Evolutionary conservation across 2,329 filamentous ascomycete genomes (phyloP).

Genomic region (Ophiostoma perfectum): DNA sequence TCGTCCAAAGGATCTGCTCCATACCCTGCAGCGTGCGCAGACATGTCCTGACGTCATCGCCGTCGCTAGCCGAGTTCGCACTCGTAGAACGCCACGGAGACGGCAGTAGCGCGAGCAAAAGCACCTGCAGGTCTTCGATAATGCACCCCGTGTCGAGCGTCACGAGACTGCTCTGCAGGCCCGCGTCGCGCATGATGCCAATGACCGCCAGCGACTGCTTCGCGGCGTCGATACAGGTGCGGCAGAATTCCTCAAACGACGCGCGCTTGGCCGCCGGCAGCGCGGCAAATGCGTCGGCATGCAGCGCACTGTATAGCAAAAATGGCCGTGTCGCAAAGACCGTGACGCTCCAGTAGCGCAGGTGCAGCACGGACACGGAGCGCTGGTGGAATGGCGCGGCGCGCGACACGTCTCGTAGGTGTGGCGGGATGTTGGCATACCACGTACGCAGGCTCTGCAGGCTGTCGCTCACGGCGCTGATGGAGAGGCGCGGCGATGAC

Average conservation of each 20-base stretch:
- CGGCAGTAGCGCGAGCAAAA: constrained; percentile 27
- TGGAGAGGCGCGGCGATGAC: constrained; percentile 16
- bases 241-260: constrained; percentile 27
- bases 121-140: constrained; percentile 30
- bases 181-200: constrained; percentile 26
- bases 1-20: constrained; percentile 30
- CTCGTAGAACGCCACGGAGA: not conserved
- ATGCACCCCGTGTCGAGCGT: constrained; percentile 28
- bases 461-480: constrained; percentile 25
- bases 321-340: constrained; percentile 35
- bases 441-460: constrained; percentile 26
- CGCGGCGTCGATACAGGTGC: constrained; percentile 28
- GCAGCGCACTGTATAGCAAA: constrained; percentile 28
- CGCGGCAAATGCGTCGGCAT: constrained; percentile 18
- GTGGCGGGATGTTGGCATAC: constrained; percentile 28
- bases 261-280: constrained; percentile 26
- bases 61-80: not conserved
- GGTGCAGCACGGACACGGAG: constrained; percentile 29
- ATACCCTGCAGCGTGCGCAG: constrained; percentile 29
- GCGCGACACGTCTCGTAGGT: constrained; percentile 27
- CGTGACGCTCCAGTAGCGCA: constrained; percentile 28
- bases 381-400: constrained; percentile 28
- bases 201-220: constrained; percentile 26
- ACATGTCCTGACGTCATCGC: constrained; percentile 25
- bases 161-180: constrained; percentile 28